A percentile compares a stretch with the other conserved stretches of the same genome.
Evolutionary conservation across 2,329 filamentous ascomycete species (phyloP).

Genomic region (Paraphoma sp.): DNA sequence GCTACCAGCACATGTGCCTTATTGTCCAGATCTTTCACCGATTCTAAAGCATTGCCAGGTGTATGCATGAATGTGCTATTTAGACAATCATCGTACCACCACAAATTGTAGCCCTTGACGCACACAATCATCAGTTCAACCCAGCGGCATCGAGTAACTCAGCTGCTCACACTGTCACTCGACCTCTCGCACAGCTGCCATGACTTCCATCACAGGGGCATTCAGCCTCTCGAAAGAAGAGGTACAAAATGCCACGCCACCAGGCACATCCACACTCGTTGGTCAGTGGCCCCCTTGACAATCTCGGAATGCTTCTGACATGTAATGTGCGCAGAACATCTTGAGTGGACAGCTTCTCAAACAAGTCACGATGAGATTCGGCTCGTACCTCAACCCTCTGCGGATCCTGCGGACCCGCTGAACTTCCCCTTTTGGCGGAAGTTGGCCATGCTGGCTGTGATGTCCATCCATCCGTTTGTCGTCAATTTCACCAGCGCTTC

Average conservation of each 20-base stretch:
- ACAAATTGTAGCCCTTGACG: neutral
- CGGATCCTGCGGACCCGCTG: constrained; percentile 49
- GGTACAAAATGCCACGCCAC: constrained; percentile 47
- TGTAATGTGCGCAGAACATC: constrained; percentile 27
- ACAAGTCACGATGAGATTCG: constrained; percentile 44
- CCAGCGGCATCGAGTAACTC: neutral
- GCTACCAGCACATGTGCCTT: neutral
- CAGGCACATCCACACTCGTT: constrained; percentile 49
- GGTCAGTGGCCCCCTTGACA: constrained; percentile 30
- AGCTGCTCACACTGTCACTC: neutral
- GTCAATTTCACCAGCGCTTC: constrained; percentile 47
- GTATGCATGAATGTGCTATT: neutral
- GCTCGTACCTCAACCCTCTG: constrained; percentile 48
- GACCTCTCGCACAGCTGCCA: constrained; percentile 13
- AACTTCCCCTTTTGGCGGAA: constrained; percentile 50
- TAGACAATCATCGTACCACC: constrained; percentile 1
- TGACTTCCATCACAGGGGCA: constrained; percentile 44
- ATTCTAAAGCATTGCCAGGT: neutral
- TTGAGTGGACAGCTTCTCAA: constrained; percentile 39
- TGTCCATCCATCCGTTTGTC: constrained; percentile 48
- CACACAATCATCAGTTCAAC: neutral
- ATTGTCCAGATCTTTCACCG: neutral
- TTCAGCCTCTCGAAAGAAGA: constrained; percentile 50
- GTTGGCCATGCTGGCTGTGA: constrained; percentile 40
- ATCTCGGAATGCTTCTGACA: constrained; percentile 1